Evolutionary conservation across 441 rosid genomes (phyloP).

Genomic region (Biscutella auriculata): DNA sequence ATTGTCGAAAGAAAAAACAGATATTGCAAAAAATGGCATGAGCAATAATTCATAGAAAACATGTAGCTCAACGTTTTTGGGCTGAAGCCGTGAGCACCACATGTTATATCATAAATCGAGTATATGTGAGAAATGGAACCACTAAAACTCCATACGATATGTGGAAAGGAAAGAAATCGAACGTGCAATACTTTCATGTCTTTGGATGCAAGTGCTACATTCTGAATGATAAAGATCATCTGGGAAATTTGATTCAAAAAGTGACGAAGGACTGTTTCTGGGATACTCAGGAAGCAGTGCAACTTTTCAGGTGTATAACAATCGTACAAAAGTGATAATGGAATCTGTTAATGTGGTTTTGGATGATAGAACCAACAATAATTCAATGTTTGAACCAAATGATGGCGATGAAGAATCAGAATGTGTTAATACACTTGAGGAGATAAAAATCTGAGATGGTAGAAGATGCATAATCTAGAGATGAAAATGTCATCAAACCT

Average conservation of each 20-base stretch:
- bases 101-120: background rate
- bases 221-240: background rate
- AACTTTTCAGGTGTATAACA: background rate
- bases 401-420: too few relatives aligned
- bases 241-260: background rate
- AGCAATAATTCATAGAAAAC: background rate
- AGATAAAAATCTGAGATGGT: too few relatives aligned
- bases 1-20: background rate
- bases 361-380: too few relatives aligned
- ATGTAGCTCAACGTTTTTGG: background rate
- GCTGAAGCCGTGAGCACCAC: background rate
- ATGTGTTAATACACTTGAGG: too few relatives aligned
- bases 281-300: background rate
- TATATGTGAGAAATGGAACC: background rate
- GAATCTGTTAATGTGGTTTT: background rate
- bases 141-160: background rate
- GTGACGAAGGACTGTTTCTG: background rate
- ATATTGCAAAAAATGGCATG: background rate
- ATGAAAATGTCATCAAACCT: too few relatives aligned
- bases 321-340: too few relatives aligned
- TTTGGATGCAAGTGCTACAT: background rate
- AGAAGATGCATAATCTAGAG: too few relatives aligned
- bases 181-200: background rate
- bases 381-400: too few relatives aligned
- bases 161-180: background rate